These are phyloP conservation scores for Eurotiales sp. DNA, from an alignment of 2,329 filamentous ascomycete species.

Conservation along the genomic window DNA sequence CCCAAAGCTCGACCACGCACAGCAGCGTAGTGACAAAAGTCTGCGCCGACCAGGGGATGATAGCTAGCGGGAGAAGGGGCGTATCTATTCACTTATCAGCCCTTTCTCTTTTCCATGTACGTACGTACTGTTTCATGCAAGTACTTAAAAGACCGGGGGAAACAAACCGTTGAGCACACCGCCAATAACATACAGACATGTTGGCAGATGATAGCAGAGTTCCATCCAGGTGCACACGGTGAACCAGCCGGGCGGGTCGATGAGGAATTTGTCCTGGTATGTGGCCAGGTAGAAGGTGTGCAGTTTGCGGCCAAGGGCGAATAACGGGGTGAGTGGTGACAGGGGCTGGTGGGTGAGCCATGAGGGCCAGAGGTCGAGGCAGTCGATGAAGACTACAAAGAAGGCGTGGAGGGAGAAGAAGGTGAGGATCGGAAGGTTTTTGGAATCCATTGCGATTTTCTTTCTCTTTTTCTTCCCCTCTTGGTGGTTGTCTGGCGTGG, in stretches of 20 bases:
- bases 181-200: slow-evolving; percentile 58
- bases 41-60: slow-evolving; percentile 58
- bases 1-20: slow-evolving; percentile 59
- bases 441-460: too few relatives aligned
- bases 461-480: too few relatives aligned
- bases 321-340: slow-evolving; percentile 48
- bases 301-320: slow-evolving; percentile 45
- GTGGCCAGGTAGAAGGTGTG: slow-evolving; percentile 57
- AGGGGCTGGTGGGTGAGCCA: slow-evolving; percentile 51
- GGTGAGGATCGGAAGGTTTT: background rate
- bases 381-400: slow-evolving; percentile 10
- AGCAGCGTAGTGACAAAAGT: slow-evolving; percentile 60
- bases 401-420: slow-evolving; percentile 13
- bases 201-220: slow-evolving; percentile 57
- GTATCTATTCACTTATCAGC: slow-evolving; percentile 42
- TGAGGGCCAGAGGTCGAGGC: slow-evolving; percentile 10
- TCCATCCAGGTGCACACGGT: slow-evolving; percentile 56
- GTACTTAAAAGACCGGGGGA: slow-evolving; percentile 1
- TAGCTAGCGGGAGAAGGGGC: slow-evolving; percentile 55
- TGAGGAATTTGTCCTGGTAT: slow-evolving; percentile 63
- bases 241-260: slow-evolving; percentile 58
- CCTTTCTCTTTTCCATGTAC: background rate
- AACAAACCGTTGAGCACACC: slow-evolving; percentile 50
- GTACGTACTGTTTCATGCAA: background rate
- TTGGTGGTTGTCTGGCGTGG: too few relatives aligned